Percentiles rank a stretch among this genome's conserved stretches.
phyloP scores from a whole-genome alignment of 257 asterid species.

The Leonotis leonurus region DNA sequence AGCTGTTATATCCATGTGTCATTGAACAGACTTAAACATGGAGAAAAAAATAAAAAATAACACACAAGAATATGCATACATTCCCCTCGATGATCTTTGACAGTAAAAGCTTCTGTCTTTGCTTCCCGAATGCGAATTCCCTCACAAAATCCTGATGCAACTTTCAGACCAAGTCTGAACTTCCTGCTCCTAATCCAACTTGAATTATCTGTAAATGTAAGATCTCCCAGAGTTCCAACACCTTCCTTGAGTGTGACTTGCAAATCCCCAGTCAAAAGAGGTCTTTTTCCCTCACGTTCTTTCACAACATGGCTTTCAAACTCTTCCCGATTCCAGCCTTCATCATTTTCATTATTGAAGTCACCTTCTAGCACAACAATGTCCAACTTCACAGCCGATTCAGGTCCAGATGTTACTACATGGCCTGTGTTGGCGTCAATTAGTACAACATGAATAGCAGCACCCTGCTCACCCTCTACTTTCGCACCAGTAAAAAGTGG shows the following conservation, averaged over 20 bases:
- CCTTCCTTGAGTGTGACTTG: slow-evolving; percentile 42
- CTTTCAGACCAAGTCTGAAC: slow-evolving; percentile 53
- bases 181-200: slow-evolving; percentile 76
- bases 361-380: slow-evolving; percentile 57
- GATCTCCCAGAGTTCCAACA: slow-evolving; percentile 38
- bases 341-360: slow-evolving; percentile 34
- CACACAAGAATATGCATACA: slow-evolving; percentile 29
- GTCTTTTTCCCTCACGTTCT: slow-evolving; percentile 64
- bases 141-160: slow-evolving; percentile 1
- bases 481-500: slow-evolving; percentile 94
- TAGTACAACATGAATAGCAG: slow-evolving; percentile 78
- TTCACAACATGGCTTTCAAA: slow-evolving; percentile 32
- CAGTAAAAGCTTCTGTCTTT: slow-evolving; percentile 52
- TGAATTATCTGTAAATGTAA: slow-evolving; percentile 69
- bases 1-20: background rate
- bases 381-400: slow-evolving; percentile 35
- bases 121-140: slow-evolving; percentile 49
- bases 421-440: slow-evolving; percentile 64
- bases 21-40: background rate
- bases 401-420: slow-evolving; percentile 55
- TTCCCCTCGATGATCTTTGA: slow-evolving; percentile 79
- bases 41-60: background rate
- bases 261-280: slow-evolving; percentile 49
- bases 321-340: slow-evolving; percentile 49
- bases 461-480: slow-evolving; percentile 98